Percentiles rank a stretch among this genome's conserved stretches.
Evolutionary conservation across 1,284 basidiomycete species (phyloP).

Genomic region (Marasmius oreades): DNA sequence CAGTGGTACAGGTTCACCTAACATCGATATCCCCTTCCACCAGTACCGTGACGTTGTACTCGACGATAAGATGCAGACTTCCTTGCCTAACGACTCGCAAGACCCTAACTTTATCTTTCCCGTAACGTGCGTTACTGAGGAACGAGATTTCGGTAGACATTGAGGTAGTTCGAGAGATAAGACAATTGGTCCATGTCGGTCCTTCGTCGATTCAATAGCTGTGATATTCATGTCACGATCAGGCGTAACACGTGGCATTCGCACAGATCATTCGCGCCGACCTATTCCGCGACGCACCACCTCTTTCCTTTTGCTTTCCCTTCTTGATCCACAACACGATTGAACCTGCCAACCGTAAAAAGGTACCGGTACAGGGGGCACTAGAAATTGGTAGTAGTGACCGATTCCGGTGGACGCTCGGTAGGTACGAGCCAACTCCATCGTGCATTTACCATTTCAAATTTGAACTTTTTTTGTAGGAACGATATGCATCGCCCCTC

Average conservation of each 20-base stretch:
- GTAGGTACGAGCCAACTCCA: no score
- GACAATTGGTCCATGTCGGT: not conserved
- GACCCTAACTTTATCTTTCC: conserved; percentile 85
- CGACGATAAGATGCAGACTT: conserved; percentile 67
- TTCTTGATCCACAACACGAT: no score
- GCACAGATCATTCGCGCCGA: no score
- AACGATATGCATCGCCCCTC: conserved; percentile 16
- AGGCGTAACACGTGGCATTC: no score
- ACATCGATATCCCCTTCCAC: conserved; percentile 78
- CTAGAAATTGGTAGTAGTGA: no score
- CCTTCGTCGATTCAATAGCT: not conserved
- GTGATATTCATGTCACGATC: no score
- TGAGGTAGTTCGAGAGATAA: not conserved
- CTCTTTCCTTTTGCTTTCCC: no score
- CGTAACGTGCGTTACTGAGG: conserved; percentile 59
- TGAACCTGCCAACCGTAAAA: no score
- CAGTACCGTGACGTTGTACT: conserved; percentile 76
- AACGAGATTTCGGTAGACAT: conserved; percentile 15
- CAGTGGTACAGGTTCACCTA: conserved; percentile 42
- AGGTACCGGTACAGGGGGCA: no score
- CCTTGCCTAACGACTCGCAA: conserved; percentile 79
- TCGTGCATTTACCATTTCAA: not conserved
- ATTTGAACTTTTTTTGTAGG: not conserved
- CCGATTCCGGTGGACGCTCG: no score
- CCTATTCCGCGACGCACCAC: no score